Base-by-base conservation (phyloP, 768 basidiomycete genomes). In the Boletus coccyginus region DNA sequence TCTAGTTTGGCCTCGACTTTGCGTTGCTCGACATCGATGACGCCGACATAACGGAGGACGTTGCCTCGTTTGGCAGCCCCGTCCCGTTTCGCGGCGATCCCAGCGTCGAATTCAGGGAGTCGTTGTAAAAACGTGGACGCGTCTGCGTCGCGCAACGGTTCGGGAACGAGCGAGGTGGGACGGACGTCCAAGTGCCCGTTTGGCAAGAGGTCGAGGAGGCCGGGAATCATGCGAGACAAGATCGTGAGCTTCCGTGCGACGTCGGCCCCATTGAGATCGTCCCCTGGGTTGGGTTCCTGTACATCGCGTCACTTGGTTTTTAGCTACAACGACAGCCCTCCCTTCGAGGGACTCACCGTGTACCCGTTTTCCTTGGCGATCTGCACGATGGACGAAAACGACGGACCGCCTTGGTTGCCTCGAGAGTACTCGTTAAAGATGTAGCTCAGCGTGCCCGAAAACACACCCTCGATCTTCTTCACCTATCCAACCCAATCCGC, bases 161-260 rank as follows among this genome's bases (percentile, higher is more conserved):
- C 61, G 0, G 96, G 97, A 46, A 98, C 90, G 40, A 99, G 85
- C 2, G 94, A 96, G 17, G 82, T 75, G 0, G 92, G 98, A 31
- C 81, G 74, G 29, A 99, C 92, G 38, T 88, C 89, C 13, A 78
- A 74, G 75, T 89, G 96, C 6, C 94, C 94, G 10, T 83, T 73
- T n/a, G 87, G 81, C 8, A 97, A 81, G 7, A 76, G 61, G 7
- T 81, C 77, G 0, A 81, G 74, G 6, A 69, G 53, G 14, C 75
- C 67, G 6, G 84, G 78, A 57, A 93, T 81, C 66, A 86, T 82
- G 50, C 97, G 88, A 0, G 94, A 87, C 54, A 99, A 82, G 74
- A 99, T 99, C 51, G 94, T 94, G 46, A 99, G 84, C 73, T 99
- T 99, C 44, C 97, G 87, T 3, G 95, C 95, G 46, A 99, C 97